Percentiles rank a stretch among this genome's conserved stretches.
Evolutionary conservation across 345 rosid species (phyloP).

Genomic region (Brassica juncea): DNA sequence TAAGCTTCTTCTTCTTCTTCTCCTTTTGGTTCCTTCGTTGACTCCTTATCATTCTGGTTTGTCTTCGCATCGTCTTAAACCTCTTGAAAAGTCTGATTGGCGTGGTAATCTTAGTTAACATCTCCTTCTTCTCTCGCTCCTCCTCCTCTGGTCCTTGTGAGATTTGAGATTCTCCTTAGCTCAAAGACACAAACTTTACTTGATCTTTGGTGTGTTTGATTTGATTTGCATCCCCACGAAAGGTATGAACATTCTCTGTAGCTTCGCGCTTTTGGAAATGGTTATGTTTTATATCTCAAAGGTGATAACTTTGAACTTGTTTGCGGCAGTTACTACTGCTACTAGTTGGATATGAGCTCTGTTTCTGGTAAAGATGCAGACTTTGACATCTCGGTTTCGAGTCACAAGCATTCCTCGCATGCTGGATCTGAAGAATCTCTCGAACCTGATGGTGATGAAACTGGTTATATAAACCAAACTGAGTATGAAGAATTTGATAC

Average conservation of each 20-base stretch:
- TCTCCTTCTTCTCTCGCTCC: constrained; percentile 7
- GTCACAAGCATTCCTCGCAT: constrained; percentile 27
- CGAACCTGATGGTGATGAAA: constrained; percentile 47
- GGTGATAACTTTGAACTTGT: constrained; percentile 6
- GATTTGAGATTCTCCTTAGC: background rate
- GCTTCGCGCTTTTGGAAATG: background rate
- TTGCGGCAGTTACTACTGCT: constrained; percentile 27
- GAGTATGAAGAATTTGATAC: constrained; percentile 33
- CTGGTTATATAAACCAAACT: constrained; percentile 42
- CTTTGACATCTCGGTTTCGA: constrained; percentile 30
- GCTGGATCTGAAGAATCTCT: constrained; percentile 38
- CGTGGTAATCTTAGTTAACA: constrained; percentile 98
- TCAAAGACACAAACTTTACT: background rate
- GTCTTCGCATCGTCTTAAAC: constrained; percentile 78
- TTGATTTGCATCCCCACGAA: background rate
- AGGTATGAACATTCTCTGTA: constrained; percentile 21
- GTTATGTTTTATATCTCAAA: background rate
- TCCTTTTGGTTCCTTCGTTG: constrained; percentile 54
- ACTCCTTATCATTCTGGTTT: constrained; percentile 59
- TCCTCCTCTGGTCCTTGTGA: background rate
- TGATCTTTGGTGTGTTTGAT: constrained; percentile 8
- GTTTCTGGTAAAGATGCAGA: constrained; percentile 39
- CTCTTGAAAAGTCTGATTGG: constrained; percentile 84
- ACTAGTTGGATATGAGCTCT: constrained; percentile 48
- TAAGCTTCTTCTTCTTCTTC: constrained; percentile 41